Conservation (phyloP, 257 asterid genomes). For the Capsicum rhomboideum region DNA sequence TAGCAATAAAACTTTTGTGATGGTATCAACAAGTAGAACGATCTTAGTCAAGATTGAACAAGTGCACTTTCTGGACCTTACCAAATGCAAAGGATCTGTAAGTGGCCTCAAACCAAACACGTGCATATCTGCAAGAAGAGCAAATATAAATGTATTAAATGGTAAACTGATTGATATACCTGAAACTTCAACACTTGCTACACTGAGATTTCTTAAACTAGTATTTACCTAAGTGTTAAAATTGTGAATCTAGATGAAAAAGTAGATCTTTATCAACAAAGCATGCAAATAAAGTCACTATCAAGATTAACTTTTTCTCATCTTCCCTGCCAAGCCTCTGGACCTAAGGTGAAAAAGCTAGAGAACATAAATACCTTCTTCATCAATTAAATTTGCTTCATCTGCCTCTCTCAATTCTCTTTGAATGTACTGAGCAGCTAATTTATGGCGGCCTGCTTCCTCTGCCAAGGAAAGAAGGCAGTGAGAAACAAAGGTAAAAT, state of each 20-base stretch:
- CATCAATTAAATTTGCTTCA: constrained; percentile 81
- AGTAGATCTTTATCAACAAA: neutral
- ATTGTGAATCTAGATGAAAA: neutral
- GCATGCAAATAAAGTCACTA: neutral
- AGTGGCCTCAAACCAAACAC: constrained; percentile 82
- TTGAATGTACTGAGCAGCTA: constrained; percentile 37
- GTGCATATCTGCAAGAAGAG: constrained; percentile 58
- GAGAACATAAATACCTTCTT: constrained; percentile 47
- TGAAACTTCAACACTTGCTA: neutral
- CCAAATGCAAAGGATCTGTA: constrained; percentile 85
- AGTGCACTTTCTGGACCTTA: constrained; percentile 32
- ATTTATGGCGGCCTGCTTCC: constrained; percentile 39
- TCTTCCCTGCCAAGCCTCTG: neutral
- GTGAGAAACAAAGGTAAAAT: neutral
- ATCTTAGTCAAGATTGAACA: constrained; percentile 5
- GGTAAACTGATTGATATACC: neutral
- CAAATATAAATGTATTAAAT: neutral
- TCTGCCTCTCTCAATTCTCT: constrained; percentile 56
- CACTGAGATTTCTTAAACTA: neutral
- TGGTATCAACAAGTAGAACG: neutral
- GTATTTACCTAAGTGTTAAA: neutral
- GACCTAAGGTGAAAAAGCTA: constrained; percentile 4
- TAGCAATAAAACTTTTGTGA: neutral
- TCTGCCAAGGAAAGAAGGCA: constrained; percentile 22
- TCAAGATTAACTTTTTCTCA: neutral